These are phyloP conservation scores for Aspergillus luchuensis DNA, from an alignment of 2,329 filamentous ascomycete species.

Conservation along the genomic window DNA sequence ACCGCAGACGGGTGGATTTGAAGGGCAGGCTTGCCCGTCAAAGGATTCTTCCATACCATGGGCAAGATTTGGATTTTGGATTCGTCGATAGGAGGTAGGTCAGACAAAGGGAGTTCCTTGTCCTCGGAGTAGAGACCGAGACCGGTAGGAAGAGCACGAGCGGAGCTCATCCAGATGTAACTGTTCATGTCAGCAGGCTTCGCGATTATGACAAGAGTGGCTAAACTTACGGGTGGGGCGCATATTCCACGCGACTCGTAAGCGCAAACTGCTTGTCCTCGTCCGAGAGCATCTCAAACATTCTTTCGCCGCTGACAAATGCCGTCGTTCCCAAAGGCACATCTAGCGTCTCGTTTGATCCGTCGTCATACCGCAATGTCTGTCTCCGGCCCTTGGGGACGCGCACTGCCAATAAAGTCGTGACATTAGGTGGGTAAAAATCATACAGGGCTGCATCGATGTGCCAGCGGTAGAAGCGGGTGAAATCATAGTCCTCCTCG, in stretches of 20 bases:
- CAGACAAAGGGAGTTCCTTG: constrained; percentile 60
- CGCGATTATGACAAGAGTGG: background rate
- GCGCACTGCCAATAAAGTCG: constrained; percentile 71
- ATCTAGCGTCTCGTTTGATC: constrained; percentile 63
- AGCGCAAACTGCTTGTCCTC: constrained; percentile 69
- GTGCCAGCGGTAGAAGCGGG: constrained; percentile 74
- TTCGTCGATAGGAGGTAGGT: constrained; percentile 67
- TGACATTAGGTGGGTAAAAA: constrained; percentile 72
- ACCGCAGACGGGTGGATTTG: constrained; percentile 75
- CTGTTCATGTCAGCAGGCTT: constrained; percentile 14
- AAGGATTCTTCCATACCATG: constrained; percentile 76
- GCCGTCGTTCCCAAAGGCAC: constrained; percentile 76
- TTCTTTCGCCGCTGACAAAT: constrained; percentile 70
- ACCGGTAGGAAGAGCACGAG: constrained; percentile 67
- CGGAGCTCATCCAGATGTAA: constrained; percentile 74
- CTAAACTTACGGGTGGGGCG: constrained; percentile 64
- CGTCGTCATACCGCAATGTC: constrained; percentile 73
- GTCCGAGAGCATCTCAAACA: constrained; percentile 67
- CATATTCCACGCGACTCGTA: constrained; percentile 71
- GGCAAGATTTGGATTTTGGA: constrained; percentile 71
- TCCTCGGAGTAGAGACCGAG: constrained; percentile 70
- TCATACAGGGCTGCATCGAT: constrained; percentile 78
- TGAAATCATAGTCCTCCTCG: constrained; percentile 59
- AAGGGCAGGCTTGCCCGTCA: constrained; percentile 67
- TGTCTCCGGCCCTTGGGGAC: constrained; percentile 69